Percentiles rank a stretch among this genome's conserved stretches.
Evolutionary conservation across 2,329 filamentous ascomycete genomes (phyloP).

Genomic region (Tolypocladium ovalisporum): DNA sequence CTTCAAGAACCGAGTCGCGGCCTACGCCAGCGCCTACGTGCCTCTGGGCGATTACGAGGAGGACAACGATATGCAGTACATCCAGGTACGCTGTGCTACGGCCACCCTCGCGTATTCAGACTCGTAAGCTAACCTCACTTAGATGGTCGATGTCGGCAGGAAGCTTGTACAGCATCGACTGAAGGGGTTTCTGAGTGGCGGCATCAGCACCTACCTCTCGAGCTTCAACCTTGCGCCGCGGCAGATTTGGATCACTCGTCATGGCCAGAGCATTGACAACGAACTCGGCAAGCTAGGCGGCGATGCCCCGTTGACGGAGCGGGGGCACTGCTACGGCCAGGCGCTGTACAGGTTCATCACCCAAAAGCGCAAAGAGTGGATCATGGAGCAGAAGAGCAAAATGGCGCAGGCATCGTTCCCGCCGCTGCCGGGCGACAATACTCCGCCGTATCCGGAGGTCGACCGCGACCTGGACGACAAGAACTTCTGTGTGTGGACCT

Average conservation of each 20-base stretch:
- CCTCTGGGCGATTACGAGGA: constrained; percentile 88
- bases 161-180: constrained; percentile 89
- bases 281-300: constrained; percentile 81
- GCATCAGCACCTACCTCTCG: constrained; percentile 87
- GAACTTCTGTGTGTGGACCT: constrained; percentile 97
- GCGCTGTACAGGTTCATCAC: constrained; percentile 79
- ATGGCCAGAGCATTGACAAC: constrained; percentile 87
- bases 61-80: constrained; percentile 81
- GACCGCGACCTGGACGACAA: constrained; percentile 62
- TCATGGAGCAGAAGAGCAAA: constrained; percentile 70
- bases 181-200: constrained; percentile 81
- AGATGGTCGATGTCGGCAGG: constrained; percentile 94
- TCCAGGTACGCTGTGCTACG: constrained; percentile 45
- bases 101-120: not conserved
- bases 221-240: constrained; percentile 94
- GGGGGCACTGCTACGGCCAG: constrained; percentile 68
- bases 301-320: constrained; percentile 72
- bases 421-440: constrained; percentile 82
- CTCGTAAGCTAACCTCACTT: constrained; percentile 13
- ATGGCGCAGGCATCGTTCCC: constrained; percentile 70
- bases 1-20: constrained; percentile 83
- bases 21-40: constrained; percentile 91
- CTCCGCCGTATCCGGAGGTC: constrained; percentile 86
- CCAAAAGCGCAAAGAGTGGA: constrained; percentile 69
- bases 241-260: constrained; percentile 96